These are phyloP conservation scores for Fusarium temperatum DNA, from an alignment of 2,329 filamentous ascomycete species.

Conservation along the genomic window DNA sequence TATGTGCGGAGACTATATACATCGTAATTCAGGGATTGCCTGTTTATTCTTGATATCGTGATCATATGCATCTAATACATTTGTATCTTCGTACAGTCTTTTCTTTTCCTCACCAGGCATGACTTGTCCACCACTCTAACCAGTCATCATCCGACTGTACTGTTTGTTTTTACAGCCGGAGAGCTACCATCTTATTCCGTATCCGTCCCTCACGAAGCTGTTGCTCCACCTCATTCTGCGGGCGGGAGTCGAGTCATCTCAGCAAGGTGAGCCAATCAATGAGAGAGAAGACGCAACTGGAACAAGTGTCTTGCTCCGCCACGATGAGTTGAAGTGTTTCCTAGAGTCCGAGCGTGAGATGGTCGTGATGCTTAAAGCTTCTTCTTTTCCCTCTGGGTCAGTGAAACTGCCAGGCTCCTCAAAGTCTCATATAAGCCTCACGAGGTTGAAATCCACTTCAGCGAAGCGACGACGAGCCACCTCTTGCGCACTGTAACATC, in stretches of 20 bases:
- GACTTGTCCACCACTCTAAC: neutral
- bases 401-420: neutral
- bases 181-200: neutral
- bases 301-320: conserved; percentile 17
- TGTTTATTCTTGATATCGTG: neutral
- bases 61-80: neutral
- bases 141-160: neutral
- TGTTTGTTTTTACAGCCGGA: neutral
- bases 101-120: neutral
- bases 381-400: neutral
- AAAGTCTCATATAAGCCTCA: conserved; percentile 9
- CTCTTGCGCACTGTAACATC: conserved; percentile 71
- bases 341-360: neutral
- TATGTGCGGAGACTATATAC: conserved; percentile 1
- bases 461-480: conserved; percentile 71
- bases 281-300: neutral
- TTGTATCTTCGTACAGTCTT: neutral
- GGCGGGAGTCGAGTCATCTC: conserved; percentile 3
- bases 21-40: conserved; percentile 16
- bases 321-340: neutral
- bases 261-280: conserved; percentile 20
- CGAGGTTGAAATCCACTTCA: conserved; percentile 51
- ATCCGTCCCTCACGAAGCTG: conserved; percentile 1
- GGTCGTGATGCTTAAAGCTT: conserved; percentile 16
- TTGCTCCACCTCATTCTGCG: conserved; percentile 25